Base-by-base conservation (phyloP, 208 protist species). In the Angomonas desouzai region DNA sequence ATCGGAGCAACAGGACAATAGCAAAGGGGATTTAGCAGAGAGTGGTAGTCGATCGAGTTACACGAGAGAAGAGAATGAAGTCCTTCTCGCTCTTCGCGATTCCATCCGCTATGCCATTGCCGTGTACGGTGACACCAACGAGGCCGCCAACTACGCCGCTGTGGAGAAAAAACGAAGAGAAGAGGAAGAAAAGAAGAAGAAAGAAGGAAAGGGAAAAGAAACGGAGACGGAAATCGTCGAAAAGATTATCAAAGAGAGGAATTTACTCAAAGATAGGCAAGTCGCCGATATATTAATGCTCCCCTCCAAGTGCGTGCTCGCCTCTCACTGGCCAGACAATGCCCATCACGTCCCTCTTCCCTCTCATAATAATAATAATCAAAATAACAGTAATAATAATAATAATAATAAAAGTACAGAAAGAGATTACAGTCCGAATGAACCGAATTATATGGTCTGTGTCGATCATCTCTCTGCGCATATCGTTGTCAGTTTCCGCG, bases 401-500 rank as follows among this genome's bases (percentile, higher is more conserved):
- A 40, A 40, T 6, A 40, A 40, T 40, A 40, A 40, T 13, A 40
- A 40, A 40, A 13, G 9, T 40, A n/a, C n/a, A n/a, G 36, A 40
- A 40, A 40, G 36, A 13, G 36, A 40, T 40, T 40, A 40, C 36
- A 25, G 66, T 30, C 33, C 68, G 7, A 70, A 61, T 11, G 83
- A 87, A 62, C 69, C 80, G 43, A 90, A 72, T 62, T 90, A 87
- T 68, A 63, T 48, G 11, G 61, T 87, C 11, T 56, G 86, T 9
- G 63, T 85, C 16, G 79, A 90, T 43, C 68, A 85, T 58, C 53
- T 45, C n/a, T 43, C 71, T 20, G 60, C 56, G 29, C 69, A 71
- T 56, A 83, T 90, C 36, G 77, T 90, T 23, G 63, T 86, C 20
- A 43, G 77, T 2, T 90, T 90, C 60, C 76, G 83, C 6, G 83